Evolutionary conservation across 257 asterid genomes (phyloP), one percentile per base, ranked within the genome.

Genomic region (Solanum sejunctum): DNA sequence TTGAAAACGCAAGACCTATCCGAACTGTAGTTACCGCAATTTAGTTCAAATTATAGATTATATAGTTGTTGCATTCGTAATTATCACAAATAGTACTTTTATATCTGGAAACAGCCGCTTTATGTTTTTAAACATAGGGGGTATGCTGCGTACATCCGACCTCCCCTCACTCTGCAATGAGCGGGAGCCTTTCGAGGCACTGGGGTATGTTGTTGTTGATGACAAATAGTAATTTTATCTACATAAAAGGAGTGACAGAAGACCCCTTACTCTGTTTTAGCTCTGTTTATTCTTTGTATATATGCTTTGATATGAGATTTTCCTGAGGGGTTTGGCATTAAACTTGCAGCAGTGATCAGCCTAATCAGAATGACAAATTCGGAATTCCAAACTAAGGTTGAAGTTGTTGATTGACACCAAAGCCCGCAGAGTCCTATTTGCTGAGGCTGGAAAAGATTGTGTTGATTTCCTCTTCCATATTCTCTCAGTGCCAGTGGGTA

Each of bases 381-480:
- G 45, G 7, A 71, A 71, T 12, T 54, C 88, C 0, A 78, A 77
- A 18, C n/a, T 87, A 71, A 89, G 89, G 58, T 3, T 92, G 92
- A 92, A 86, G 84, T 93, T 89, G 10, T 60, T 92, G 56, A 73
- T 91, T 7, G 91, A 91, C 81, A 85, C 80, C 3, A 49, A 73
- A 8, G 67, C 32, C 23, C 72, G 84, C 9, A 81, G 81, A 5
- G 91, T 89, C 7, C 45, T 92, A 12, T 91, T 92, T 17, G 93
- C 93, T 0, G 93, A 91, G 66, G 93, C 89, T 1, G 80, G 79
- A 20, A 89, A 89, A 28, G 86, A 87, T 0, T 87, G 85, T 8
- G 89, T 90, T 0, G 92, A 92, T 69, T 89, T 92, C 72, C 87
- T 91, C 1, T 89, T 91, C 47, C 32, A 64, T 83, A 43, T 90